phyloP scores from a whole-genome alignment of 1,284 basidiomycete genomes.

The Fomitiporia mediterranea region DNA sequence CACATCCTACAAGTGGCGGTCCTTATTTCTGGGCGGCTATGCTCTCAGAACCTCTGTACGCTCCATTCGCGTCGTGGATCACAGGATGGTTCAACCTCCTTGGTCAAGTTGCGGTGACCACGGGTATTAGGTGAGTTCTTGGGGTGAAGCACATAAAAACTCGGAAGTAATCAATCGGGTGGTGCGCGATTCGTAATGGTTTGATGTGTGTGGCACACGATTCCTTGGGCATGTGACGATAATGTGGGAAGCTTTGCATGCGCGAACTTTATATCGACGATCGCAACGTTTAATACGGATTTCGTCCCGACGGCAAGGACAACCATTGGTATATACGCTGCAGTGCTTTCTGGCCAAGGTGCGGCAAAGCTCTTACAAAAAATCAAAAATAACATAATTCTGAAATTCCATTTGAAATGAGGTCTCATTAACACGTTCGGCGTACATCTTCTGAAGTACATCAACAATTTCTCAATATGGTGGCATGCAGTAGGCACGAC shows the following conservation, averaged over 20 bases:
- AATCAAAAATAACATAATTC: background rate
- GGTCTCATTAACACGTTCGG: conserved; percentile 70
- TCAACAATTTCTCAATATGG: conserved; percentile 70
- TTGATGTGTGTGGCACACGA: too few relatives aligned
- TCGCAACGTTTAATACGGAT: conserved; percentile 50
- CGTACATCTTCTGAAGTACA: conserved; percentile 54
- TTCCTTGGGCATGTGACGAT: too few relatives aligned
- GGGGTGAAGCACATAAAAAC: too few relatives aligned
- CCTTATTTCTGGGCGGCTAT: conserved; percentile 76
- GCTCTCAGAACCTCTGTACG: conserved; percentile 51
- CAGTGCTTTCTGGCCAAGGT: conserved; percentile 60
- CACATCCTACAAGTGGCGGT: conserved; percentile 70
- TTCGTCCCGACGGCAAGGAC: conserved; percentile 54
- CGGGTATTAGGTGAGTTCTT: conserved; percentile 55
- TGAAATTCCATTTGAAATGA: conserved; percentile 16
- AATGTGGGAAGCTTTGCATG: conserved; percentile 51
- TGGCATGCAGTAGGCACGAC: conserved; percentile 71
- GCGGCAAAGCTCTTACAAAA: background rate
- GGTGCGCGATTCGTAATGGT: too few relatives aligned
- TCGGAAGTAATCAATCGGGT: too few relatives aligned
- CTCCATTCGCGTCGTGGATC: conserved; percentile 64
- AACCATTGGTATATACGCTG: conserved; percentile 70
- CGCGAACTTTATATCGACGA: conserved; percentile 64
- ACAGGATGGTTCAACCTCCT: conserved; percentile 74
- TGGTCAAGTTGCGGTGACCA: conserved; percentile 73